Evolutionary conservation across 768 basidiomycete species (phyloP), one percentile per base, ranked within the genome.

Genomic region (Calvatia gigantea): DNA sequence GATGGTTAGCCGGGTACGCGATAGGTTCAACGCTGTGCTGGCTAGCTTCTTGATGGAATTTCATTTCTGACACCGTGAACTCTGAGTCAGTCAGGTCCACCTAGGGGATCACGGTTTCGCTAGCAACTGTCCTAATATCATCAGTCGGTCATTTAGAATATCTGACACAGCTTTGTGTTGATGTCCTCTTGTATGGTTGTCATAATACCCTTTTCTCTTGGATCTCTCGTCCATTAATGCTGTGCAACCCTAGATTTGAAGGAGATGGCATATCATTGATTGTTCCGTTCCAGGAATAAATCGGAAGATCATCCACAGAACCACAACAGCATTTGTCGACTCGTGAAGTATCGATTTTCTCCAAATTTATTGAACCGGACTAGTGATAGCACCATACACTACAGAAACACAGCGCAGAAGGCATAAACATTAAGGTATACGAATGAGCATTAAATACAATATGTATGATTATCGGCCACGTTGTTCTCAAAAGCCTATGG

Each of bases 261-360:
- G 44, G 52, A 54, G 32, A 54, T 54, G 43, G 9, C 21, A 25
- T 54, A 54, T 54, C 52, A 54, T 4, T 54, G 52, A 44, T 54
- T 21, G 43, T 37, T 31, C 43, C 43, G 32, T 25, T 19, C 52
- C 32, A 54, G 32, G 35, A 54, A 45, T 45, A 53, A 44, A 15
- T 12, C 17, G 23, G 31, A 21, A 33, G 52, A 54, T 54, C 43
- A 43, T 29, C 43, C 14, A 12, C n/a, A 32, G n/a, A 37, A 44
- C 19, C 15, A 17, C 21, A 44, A 37, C 31, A 28, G 23, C 32
- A 45, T 54, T n/a, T 45, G 43, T 28, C 17, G 46, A 31, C 28
- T 29, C 39, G 46, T 35, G 32, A 1, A 46, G 45, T 54, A 44
- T 42, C 42, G n/a, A 31, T 31, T 11, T 32, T 53, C 37, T 43